These are phyloP conservation scores for Kodamaea sp. DNA, from an alignment of 1,139 yeast genomes.

Conservation along the genomic window DNA sequence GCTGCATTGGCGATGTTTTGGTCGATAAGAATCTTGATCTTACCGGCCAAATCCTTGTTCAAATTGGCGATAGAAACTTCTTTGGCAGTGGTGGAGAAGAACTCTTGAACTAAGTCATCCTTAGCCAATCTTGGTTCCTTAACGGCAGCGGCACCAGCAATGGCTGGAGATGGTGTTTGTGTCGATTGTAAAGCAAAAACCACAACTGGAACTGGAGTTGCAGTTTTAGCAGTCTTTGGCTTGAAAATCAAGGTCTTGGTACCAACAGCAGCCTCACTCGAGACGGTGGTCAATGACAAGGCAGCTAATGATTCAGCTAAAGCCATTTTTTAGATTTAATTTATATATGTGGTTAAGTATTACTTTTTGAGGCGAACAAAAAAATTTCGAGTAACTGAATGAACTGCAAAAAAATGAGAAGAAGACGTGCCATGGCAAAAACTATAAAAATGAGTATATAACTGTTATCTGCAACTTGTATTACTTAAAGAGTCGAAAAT, in stretches of 20 bases:
- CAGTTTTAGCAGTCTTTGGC: slow-evolving; percentile 86
- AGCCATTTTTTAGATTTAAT: slow-evolving; percentile 37
- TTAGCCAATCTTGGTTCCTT: slow-evolving; percentile 89
- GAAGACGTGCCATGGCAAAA: too few relatives aligned
- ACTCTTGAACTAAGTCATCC: slow-evolving; percentile 68
- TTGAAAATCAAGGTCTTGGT: slow-evolving; percentile 82
- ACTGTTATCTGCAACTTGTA: too few relatives aligned
- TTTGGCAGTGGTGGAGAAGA: slow-evolving; percentile 62
- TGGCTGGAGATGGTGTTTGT: slow-evolving; percentile 59
- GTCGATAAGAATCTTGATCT: slow-evolving; percentile 67
- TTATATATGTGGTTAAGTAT: too few relatives aligned
- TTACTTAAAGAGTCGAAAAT: too few relatives aligned
- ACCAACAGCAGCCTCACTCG: slow-evolving; percentile 39
- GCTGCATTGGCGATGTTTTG: slow-evolving; percentile 42
- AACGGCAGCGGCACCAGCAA: slow-evolving; percentile 66
- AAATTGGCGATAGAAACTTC: slow-evolving; percentile 65
- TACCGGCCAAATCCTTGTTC: slow-evolving; percentile 51
- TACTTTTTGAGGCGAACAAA: too few relatives aligned
- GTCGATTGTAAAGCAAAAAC: slow-evolving; percentile 75
- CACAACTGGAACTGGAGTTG: slow-evolving; percentile 76
- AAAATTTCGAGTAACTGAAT: too few relatives aligned
- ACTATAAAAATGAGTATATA: too few relatives aligned
- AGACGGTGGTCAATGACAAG: slow-evolving; percentile 48
- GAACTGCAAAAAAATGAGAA: too few relatives aligned
- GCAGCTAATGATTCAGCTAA: slow-evolving; percentile 59